These are phyloP conservation scores for Cyberlindnera maritima DNA, from an alignment of 805 yeast genomes.

Conservation along the genomic window DNA sequence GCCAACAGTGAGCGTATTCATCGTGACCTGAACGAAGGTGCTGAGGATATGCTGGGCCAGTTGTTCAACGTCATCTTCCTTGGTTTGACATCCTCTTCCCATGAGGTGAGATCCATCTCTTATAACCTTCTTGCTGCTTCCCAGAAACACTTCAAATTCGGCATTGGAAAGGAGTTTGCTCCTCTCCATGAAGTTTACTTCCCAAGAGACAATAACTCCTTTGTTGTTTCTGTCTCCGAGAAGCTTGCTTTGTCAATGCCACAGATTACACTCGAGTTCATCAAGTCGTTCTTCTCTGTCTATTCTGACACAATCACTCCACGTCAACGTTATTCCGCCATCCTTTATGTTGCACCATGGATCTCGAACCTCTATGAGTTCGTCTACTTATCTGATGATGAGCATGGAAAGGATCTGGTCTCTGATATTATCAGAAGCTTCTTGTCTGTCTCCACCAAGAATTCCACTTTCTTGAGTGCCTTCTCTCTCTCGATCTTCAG, in stretches of 20 bases:
- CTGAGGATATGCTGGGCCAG: conserved; percentile 51
- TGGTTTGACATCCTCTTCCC: conserved; percentile 61
- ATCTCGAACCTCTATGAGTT: conserved; percentile 58
- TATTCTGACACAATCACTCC: conserved; percentile 39
- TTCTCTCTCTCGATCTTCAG: conserved; percentile 68
- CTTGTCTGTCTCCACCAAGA: conserved; percentile 53
- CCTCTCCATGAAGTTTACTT: conserved; percentile 60
- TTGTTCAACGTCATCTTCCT: conserved; percentile 63
- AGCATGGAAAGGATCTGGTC: conserved; percentile 57
- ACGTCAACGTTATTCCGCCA: conserved; percentile 28
- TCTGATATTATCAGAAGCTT: conserved; percentile 60
- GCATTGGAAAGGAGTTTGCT: conserved; percentile 54
- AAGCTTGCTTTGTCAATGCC: conserved; percentile 59
- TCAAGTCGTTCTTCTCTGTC: conserved; percentile 48
- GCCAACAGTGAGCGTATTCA: conserved; percentile 9
- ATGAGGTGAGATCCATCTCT: conserved; percentile 59
- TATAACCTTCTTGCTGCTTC: conserved; percentile 61
- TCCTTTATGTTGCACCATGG: conserved; percentile 69
- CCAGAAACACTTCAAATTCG: conserved; percentile 55
- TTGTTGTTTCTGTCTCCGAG: conserved; percentile 54
- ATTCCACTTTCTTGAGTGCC: conserved; percentile 46
- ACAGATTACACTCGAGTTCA: conserved; percentile 55
- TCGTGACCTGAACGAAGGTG: conserved; percentile 23
- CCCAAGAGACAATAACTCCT: conserved; percentile 64
- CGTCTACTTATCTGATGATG: conserved; percentile 53